Evolutionary conservation across 1,284 basidiomycete genomes (phyloP).

Genomic region (Thelephora terrestris): DNA sequence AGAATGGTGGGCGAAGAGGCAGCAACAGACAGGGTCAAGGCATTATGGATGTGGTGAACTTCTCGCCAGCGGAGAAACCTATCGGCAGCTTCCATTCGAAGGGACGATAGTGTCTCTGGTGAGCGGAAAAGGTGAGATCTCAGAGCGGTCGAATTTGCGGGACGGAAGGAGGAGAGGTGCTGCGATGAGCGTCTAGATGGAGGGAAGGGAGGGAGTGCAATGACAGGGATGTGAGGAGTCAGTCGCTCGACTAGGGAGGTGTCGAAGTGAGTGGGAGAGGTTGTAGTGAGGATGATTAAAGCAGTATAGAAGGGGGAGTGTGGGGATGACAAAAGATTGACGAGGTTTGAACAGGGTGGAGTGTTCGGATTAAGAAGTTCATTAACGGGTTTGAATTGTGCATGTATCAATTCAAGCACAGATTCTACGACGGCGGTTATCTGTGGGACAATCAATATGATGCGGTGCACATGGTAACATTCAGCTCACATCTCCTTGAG

Average conservation of each 20-base stretch:
- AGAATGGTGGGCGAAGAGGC: neutral
- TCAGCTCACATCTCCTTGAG: constrained; percentile 31
- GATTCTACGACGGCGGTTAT: constrained; percentile 11
- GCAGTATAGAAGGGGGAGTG: constrained; percentile 38
- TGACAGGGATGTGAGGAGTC: constrained; percentile 44
- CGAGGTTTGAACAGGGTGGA: constrained; percentile 38
- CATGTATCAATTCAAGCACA: constrained; percentile 38
- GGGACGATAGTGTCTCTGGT: constrained; percentile 41
- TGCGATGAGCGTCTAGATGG: constrained; percentile 6
- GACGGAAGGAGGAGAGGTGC: constrained; percentile 43
- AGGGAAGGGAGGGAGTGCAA: constrained; percentile 33
- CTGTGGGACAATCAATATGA: constrained; percentile 1
- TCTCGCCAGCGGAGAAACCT: constrained; percentile 66
- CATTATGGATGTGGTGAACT: constrained; percentile 39
- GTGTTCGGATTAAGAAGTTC: constrained; percentile 39
- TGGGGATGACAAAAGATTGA: constrained; percentile 41
- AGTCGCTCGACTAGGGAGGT: constrained; percentile 39
- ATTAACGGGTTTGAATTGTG: constrained; percentile 43
- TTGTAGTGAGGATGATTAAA: constrained; percentile 40
- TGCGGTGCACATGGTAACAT: neutral
- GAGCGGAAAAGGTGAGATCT: constrained; percentile 49
- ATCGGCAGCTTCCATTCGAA: constrained; percentile 54
- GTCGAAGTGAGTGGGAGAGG: constrained; percentile 28
- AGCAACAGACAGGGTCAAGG: constrained; percentile 18
- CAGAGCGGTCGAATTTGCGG: constrained; percentile 38